Base-by-base conservation (phyloP, 208 protist genomes). In the Spongospora subterranea region DNA sequence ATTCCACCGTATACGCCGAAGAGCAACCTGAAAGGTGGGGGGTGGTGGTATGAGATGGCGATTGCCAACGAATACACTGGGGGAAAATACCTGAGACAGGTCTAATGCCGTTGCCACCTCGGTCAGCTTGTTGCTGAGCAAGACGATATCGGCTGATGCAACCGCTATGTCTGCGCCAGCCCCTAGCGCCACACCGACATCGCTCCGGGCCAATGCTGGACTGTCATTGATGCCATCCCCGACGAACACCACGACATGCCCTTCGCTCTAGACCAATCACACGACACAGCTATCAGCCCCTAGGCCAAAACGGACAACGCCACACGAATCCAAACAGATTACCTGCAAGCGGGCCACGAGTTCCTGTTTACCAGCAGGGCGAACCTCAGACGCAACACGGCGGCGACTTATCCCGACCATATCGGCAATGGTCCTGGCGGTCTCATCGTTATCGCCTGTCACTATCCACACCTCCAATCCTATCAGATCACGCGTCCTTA, bases 181-280 rank as follows among this genome's bases (percentile, higher is more conserved):
- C n/a, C 96, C 96, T 50, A 98, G 93, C 0, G 96, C 96, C 77
- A 98, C 95, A 88, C 96, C 96, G 11, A 97, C 92, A 90, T 98
- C 96, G 0, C 96, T 95, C 46, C 94, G 88, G 1, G 94, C 94
- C 38, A 98, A 91, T 32, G 92, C 91, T 24, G 89, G 89, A 35
- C 90, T 88, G 66, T 94, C 93, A 77, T 94, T 94, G 89, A 94
- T 92, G 65, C 93, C 93, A 71, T 94, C 93, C 29, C 93, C 93
- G 0, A 93, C 76, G 66, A 93, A 91, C 40, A 76, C 91, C 0
- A 93, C 92, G 1, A 92, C 90, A 11, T 93, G 90, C 60, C 90
- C 40, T 40, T 45, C 17, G 50, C 50, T 6, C 50, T 60, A 60
- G 13, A 60, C 6, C 50, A 6, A 60, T 60, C 13, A 24, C 6